Evolutionary conservation across 495 filamentous ascomycete species (phyloP).

Genomic region (Penicillium arizonense): DNA sequence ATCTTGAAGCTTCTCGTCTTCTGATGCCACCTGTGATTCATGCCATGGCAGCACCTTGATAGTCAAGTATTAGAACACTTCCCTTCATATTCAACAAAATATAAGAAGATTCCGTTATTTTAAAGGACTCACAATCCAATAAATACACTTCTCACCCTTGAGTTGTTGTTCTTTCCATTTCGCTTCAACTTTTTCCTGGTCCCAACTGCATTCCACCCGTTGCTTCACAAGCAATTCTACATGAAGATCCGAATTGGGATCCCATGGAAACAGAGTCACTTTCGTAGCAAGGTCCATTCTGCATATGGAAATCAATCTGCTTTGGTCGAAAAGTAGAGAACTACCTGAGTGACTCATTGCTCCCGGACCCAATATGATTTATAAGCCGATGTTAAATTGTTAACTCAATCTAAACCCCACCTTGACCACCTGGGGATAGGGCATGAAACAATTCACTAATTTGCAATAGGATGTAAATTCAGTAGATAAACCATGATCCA

Average conservation of each 20-base stretch:
- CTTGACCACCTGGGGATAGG: too few relatives aligned
- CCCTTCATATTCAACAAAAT: background rate
- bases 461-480: too few relatives aligned
- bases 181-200: constrained; percentile 19
- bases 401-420: too few relatives aligned
- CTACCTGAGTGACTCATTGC: too few relatives aligned
- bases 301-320: background rate
- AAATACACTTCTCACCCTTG: constrained; percentile 24
- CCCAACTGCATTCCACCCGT: constrained; percentile 23
- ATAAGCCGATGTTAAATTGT: too few relatives aligned
- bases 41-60: constrained; percentile 9
- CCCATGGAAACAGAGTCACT: constrained; percentile 24
- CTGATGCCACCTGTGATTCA: constrained; percentile 1
- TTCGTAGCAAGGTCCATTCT: constrained; percentile 25
- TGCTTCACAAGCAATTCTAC: constrained; percentile 13
- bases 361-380: too few relatives aligned
- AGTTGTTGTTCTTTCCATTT: constrained; percentile 18
- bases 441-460: too few relatives aligned
- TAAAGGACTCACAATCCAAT: constrained; percentile 24
- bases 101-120: background rate
- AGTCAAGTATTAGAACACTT: too few relatives aligned
- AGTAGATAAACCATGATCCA: too few relatives aligned
- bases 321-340: background rate
- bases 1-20: constrained; percentile 14
- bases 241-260: constrained; percentile 15